Conservation (phyloP, 2,329 filamentous ascomycete genomes). For the Epicoccum nigrum region DNA sequence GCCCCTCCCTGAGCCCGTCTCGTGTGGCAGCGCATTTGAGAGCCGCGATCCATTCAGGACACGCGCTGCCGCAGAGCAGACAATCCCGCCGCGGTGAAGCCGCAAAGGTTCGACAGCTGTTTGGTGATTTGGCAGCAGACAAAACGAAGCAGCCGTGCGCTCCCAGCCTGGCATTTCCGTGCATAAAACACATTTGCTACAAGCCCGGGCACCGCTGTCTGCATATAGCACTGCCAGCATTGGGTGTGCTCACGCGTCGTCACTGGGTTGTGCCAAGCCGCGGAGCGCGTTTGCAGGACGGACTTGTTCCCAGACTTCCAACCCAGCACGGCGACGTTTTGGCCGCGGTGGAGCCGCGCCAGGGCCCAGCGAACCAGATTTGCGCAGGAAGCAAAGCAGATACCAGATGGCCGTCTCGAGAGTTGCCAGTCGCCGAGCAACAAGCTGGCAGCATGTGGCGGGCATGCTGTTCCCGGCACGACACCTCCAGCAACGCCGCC, state of each 20-base stretch:
- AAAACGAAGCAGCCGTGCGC: conserved; percentile 28
- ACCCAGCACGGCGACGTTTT: conserved; percentile 27
- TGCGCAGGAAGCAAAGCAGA: conserved; percentile 2
- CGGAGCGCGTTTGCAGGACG: conserved; percentile 24
- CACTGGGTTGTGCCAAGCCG: conserved; percentile 2
- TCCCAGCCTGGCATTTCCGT: conserved; percentile 23
- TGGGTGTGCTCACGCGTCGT: conserved; percentile 8
- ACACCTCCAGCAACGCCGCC: conserved; percentile 15
- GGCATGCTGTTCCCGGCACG: conserved; percentile 1
- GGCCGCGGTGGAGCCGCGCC: conserved; percentile 32
- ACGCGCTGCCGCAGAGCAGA: background rate
- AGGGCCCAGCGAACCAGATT: conserved; percentile 18
- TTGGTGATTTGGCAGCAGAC: conserved; percentile 44
- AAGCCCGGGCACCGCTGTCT: conserved; percentile 19
- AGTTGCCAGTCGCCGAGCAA: background rate
- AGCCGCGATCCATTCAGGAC: conserved; percentile 5
- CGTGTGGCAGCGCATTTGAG: conserved; percentile 4
- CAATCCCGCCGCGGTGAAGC: conserved; percentile 23
- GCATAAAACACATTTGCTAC: conserved; percentile 47
- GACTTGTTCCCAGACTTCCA: conserved; percentile 20
- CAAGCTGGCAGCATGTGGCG: conserved; percentile 12
- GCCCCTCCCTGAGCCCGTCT: conserved; percentile 30
- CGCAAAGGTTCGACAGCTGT: conserved; percentile 35
- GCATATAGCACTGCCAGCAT: background rate
- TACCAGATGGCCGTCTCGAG: background rate